phyloP scores from a whole-genome alignment of 1,139 yeast genomes.

The Debaryomyces psychrophilus region DNA sequence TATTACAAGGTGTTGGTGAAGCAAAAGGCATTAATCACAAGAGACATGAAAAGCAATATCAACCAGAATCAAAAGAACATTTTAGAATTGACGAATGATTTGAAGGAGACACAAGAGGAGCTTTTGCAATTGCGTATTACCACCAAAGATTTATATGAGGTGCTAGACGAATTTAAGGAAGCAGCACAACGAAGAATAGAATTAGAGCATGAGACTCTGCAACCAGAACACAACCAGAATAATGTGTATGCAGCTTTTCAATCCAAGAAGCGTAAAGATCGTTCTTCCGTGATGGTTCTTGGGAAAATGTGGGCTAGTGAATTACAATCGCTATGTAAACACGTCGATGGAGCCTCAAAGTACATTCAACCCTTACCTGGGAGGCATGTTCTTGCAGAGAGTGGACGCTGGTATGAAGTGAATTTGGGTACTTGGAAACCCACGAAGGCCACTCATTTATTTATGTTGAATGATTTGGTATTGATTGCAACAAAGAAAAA shows the following conservation, averaged over 20 bases:
- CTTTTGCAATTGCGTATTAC: slow-evolving; percentile 61
- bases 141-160: slow-evolving; percentile 62
- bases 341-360: slow-evolving; percentile 90
- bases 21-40: slow-evolving; percentile 57
- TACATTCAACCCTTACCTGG: slow-evolving; percentile 77
- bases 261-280: slow-evolving; percentile 43
- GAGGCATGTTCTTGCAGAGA: slow-evolving; percentile 78
- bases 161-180: slow-evolving; percentile 67
- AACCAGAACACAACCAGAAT: slow-evolving; percentile 10
- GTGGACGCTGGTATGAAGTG: slow-evolving; percentile 85
- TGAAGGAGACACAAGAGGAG: slow-evolving; percentile 65
- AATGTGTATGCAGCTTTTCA: slow-evolving; percentile 6
- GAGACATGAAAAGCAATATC: slow-evolving; percentile 66
- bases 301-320: slow-evolving; percentile 84
- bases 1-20: slow-evolving; percentile 61
- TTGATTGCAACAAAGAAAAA: slow-evolving; percentile 71
- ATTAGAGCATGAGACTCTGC: slow-evolving; percentile 30
- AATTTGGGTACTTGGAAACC: slow-evolving; percentile 88
- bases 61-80: slow-evolving; percentile 76
- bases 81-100: slow-evolving; percentile 65
- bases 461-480: slow-evolving; percentile 75
- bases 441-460: slow-evolving; percentile 73
- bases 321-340: slow-evolving; percentile 69
- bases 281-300: slow-evolving; percentile 71
- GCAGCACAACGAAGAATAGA: slow-evolving; percentile 66